Evolutionary conservation across 2,329 filamentous ascomycete species (phyloP), one percentile per base, ranked within the genome.

Genomic region (Penicillium occitanis): DNA sequence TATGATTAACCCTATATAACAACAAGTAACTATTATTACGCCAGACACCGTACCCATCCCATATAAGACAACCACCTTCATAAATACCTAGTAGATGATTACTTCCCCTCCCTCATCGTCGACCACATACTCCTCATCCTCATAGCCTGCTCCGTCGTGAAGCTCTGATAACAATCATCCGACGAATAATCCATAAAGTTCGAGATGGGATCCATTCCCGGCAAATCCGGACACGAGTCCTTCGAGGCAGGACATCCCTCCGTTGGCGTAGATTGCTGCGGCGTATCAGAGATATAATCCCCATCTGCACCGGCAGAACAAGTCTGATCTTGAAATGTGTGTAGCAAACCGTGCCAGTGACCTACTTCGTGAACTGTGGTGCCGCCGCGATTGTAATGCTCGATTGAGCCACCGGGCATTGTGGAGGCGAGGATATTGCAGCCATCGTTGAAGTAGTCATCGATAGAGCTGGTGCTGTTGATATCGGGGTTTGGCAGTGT

Each of bases 161-260:
- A 87, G 1, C 73, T 77, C 69, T 79, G 78, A 73, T 87, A 87
- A 68, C 85, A 87, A 22, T 78, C 80, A 77, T 87, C 85, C 7
- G 77, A 81, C 4, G 80, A 82, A 72, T 87, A 87, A 73, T 88
- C 86, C 85, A 88, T 87, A 70, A 83, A 87, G 71, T 87, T 86
- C 67, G 85, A 82, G 64, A 87, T 83, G 3, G 83, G 77, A 73
- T 87, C 86, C 13, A 78, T 63, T 0, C 82, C 83, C 11, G 77
- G 73, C 28, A 75, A 74, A 28, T 74, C 72, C 0, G 83, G 82
- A 70, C 85, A 87, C 19, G 78, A 83, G 70, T 84, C 79, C 74
- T 86, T 86, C 2, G 70, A 73, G 0, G 68, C 70, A 0, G 85
- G 86, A 73, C 86, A 88, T 1, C 84, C 84, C 68, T 83, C 80